These are phyloP conservation scores for Ogataea minuta DNA, from an alignment of 805 yeast genomes.

Conservation along the genomic window DNA sequence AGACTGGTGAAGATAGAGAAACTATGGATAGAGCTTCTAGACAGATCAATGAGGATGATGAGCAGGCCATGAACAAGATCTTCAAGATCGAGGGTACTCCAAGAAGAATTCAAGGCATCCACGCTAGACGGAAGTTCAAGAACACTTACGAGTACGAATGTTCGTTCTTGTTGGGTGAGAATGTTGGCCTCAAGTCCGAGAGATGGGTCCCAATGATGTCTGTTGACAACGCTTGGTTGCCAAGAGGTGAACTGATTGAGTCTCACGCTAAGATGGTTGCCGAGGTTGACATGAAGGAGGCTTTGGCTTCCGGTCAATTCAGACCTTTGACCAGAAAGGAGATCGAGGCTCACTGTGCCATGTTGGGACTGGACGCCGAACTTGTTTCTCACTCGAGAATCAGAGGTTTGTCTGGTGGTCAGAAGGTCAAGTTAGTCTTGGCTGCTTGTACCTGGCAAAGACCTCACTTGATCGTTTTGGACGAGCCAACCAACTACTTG, in stretches of 20 bases:
- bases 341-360: slow-evolving; percentile 96
- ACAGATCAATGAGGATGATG: slow-evolving; percentile 78
- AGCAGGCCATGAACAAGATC: slow-evolving; percentile 82
- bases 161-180: slow-evolving; percentile 96
- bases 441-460: slow-evolving; percentile 99
- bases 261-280: slow-evolving; percentile 99
- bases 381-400: slow-evolving; percentile 97
- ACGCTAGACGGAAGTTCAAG: slow-evolving; percentile 95
- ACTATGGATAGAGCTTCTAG: slow-evolving; percentile 90
- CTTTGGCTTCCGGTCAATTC: slow-evolving; percentile 95
- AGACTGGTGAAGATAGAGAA: slow-evolving; percentile 97
- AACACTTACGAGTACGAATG: slow-evolving; percentile 96
- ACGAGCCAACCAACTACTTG: slow-evolving; percentile 97
- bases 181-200: slow-evolving; percentile 95
- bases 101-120: slow-evolving; percentile 87
- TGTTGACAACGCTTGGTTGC: slow-evolving; percentile 94
- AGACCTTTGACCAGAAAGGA: slow-evolving; percentile 92
- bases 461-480: slow-evolving; percentile 93
- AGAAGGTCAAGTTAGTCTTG: slow-evolving; percentile 94
- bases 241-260: slow-evolving; percentile 76
- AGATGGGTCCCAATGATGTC: slow-evolving; percentile 92
- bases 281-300: slow-evolving; percentile 99
- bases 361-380: slow-evolving; percentile 93
- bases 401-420: slow-evolving; percentile 97
- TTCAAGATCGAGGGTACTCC: slow-evolving; percentile 78